These are phyloP conservation scores for Imleria badia DNA, from an alignment of 768 basidiomycete genomes.

Conservation along the genomic window DNA sequence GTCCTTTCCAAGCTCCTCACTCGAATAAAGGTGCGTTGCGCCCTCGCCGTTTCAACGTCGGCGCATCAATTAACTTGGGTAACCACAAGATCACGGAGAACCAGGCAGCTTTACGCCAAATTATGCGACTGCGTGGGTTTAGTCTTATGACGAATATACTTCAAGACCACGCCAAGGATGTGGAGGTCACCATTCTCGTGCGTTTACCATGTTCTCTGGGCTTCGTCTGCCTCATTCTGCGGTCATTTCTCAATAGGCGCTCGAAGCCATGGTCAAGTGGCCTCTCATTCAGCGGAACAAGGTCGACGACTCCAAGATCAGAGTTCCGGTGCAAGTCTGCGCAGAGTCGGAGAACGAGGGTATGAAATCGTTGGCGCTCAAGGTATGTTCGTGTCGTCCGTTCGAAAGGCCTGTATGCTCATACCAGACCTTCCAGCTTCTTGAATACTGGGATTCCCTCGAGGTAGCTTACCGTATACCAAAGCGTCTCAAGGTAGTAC, in stretches of 20 bases:
- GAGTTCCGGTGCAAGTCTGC: slow-evolving; percentile 58
- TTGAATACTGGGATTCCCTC: slow-evolving; percentile 78
- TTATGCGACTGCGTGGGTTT: slow-evolving; percentile 92
- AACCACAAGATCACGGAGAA: slow-evolving; percentile 77
- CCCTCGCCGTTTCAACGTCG: background rate
- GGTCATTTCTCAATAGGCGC: slow-evolving; percentile 39
- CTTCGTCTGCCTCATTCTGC: background rate
- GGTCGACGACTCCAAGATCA: slow-evolving; percentile 80
- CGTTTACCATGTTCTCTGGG: slow-evolving; percentile 26
- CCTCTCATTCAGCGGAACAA: slow-evolving; percentile 86
- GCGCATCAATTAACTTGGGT: background rate
- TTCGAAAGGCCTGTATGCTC: background rate
- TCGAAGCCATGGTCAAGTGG: slow-evolving; percentile 75
- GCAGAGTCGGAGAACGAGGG: slow-evolving; percentile 53
- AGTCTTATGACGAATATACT: slow-evolving; percentile 89
- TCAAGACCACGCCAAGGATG: slow-evolving; percentile 69
- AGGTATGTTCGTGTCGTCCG: slow-evolving; percentile 42
- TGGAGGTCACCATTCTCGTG: slow-evolving; percentile 70
- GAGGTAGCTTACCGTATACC: slow-evolving; percentile 86
- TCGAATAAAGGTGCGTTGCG: slow-evolving; percentile 68
- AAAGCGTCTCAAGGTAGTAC: slow-evolving; percentile 53
- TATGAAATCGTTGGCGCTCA: slow-evolving; percentile 58
- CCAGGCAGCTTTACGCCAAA: slow-evolving; percentile 68
- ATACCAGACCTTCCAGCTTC: slow-evolving; percentile 46
- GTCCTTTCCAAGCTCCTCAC: slow-evolving; percentile 81